These are phyloP conservation scores for Fusarium mangiferae DNA, from an alignment of 2,329 filamentous ascomycete genomes.

Conservation along the genomic window DNA sequence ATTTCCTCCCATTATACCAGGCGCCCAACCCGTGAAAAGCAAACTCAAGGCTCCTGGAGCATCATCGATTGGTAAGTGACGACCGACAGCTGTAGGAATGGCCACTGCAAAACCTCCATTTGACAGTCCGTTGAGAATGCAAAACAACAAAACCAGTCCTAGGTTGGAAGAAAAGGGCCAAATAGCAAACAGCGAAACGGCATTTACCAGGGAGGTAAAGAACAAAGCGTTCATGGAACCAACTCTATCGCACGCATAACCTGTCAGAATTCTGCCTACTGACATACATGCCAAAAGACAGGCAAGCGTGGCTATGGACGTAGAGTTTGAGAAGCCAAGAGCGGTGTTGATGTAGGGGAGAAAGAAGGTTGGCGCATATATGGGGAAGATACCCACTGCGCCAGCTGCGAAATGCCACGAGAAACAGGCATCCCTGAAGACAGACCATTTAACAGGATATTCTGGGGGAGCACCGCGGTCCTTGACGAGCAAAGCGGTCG, in stretches of 20 bases:
- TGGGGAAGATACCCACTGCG: not conserved
- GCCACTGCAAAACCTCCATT: not conserved
- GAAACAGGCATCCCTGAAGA: not conserved
- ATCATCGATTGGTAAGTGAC: not conserved
- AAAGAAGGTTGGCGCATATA: not conserved
- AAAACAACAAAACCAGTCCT: not conserved
- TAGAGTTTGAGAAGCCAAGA: not conserved
- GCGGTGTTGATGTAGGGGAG: not conserved
- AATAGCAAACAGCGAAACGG: not conserved
- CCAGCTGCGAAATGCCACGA: not conserved
- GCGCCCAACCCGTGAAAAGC: not conserved
- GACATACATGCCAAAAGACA: not conserved
- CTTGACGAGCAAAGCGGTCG: not conserved
- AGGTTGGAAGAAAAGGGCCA: not conserved
- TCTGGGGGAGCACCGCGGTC: not conserved
- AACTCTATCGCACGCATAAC: not conserved
- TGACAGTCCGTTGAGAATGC: not conserved
- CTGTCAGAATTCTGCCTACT: not conserved
- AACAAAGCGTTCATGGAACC: not conserved
- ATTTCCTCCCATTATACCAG: not conserved
- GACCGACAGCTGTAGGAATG: not conserved
- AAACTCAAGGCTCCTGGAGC: not conserved
- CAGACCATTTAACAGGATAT: not conserved
- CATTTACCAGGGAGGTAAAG: not conserved
- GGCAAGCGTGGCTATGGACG: not conserved